phyloP scores from a whole-genome alignment of 768 basidiomycete species.

The Agrocybe pediades region DNA sequence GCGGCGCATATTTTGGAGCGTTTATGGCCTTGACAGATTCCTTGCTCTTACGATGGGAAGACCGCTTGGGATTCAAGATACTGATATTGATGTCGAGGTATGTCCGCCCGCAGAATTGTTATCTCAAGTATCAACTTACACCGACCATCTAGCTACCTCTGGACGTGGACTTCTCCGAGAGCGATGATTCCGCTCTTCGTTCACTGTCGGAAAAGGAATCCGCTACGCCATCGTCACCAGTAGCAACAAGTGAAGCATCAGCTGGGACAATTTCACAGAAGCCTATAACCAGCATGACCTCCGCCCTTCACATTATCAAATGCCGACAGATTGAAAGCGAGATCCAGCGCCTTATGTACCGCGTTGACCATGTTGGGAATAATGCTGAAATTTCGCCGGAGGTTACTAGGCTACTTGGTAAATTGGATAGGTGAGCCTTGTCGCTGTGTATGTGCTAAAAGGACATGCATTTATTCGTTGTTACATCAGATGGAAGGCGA shows the following conservation, averaged over 20 bases:
- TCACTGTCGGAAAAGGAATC: constrained; percentile 3
- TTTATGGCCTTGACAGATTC: constrained; percentile 9
- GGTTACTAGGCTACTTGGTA: background rate
- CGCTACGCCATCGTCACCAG: background rate
- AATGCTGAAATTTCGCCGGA: constrained; percentile 1
- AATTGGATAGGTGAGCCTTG: constrained; percentile 2
- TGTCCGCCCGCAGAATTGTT: background rate
- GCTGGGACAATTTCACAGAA: background rate
- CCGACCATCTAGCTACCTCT: background rate
- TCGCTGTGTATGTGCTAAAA: background rate
- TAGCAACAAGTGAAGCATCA: background rate
- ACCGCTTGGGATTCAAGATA: constrained; percentile 8
- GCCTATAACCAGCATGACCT: constrained; percentile 9
- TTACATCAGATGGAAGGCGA: constrained; percentile 2
- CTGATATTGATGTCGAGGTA: constrained; percentile 10
- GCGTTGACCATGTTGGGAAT: background rate
- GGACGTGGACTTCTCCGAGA: constrained; percentile 6
- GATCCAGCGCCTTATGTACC: constrained; percentile 8
- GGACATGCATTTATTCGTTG: background rate
- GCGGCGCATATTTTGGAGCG: constrained; percentile 9
- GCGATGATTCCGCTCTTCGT: constrained; percentile 1
- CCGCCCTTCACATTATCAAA: constrained; percentile 8
- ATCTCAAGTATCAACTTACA: background rate
- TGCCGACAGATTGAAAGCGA: constrained; percentile 10
- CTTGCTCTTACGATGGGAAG: constrained; percentile 9